Conservation (phyloP, 2,329 filamentous ascomycete species). For the Pseudopithomyces maydicus region DNA sequence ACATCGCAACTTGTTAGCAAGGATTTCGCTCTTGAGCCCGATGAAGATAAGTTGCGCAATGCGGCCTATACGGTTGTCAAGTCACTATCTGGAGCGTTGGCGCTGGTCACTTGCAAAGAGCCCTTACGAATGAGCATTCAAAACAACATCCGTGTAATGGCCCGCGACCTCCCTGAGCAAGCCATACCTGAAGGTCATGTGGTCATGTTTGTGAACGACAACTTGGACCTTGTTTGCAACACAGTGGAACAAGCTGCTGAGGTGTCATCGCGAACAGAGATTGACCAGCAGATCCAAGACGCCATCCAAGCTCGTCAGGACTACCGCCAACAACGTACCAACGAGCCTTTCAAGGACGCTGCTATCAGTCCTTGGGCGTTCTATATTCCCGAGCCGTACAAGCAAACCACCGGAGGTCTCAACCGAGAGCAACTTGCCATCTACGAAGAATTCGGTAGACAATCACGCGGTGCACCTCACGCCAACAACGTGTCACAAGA, state of each 20-base stretch:
- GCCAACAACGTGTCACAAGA: slow-evolving; percentile 63
- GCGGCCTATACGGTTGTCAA: slow-evolving; percentile 95
- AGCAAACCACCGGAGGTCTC: slow-evolving; percentile 79
- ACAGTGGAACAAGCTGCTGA: slow-evolving; percentile 97
- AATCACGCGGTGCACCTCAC: slow-evolving; percentile 70
- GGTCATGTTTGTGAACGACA: slow-evolving; percentile 98
- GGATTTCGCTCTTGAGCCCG: slow-evolving; percentile 91
- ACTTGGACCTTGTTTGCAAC: slow-evolving; percentile 88
- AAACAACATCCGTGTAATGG: slow-evolving; percentile 92
- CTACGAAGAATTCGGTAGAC: slow-evolving; percentile 93
- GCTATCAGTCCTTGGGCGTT: slow-evolving; percentile 88
- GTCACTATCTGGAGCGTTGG: slow-evolving; percentile 88
- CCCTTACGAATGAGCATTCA: slow-evolving; percentile 95
- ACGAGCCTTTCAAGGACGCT: slow-evolving; percentile 82
- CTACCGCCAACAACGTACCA: slow-evolving; percentile 75
- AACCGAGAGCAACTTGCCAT: slow-evolving; percentile 93
- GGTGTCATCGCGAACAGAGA: slow-evolving; percentile 89
- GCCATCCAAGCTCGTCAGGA: slow-evolving; percentile 79
- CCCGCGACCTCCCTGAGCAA: slow-evolving; percentile 66
- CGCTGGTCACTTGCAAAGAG: slow-evolving; percentile 97
- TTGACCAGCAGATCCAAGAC: slow-evolving; percentile 87
- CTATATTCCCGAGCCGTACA: slow-evolving; percentile 92
- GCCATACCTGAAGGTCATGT: slow-evolving; percentile 93
- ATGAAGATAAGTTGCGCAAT: slow-evolving; percentile 83
- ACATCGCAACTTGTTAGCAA: slow-evolving; percentile 95